Evolutionary conservation across 768 basidiomycete species (phyloP), one percentile per base, ranked within the genome.

Genomic region (Mycena polygramma): DNA sequence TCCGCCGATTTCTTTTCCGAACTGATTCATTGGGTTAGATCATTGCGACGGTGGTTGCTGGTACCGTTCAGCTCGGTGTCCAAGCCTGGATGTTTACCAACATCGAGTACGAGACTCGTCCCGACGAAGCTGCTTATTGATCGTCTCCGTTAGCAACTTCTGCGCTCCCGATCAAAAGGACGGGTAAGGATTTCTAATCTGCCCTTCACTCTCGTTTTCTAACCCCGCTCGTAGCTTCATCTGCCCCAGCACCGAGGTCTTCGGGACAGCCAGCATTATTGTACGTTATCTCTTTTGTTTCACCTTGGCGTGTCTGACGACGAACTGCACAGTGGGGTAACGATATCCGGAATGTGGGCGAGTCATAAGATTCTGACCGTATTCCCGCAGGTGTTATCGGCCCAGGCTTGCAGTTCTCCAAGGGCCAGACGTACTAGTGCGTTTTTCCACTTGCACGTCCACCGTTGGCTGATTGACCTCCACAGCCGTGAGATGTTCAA

Each of bases 71-170:
- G 69, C 83, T 92, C 7, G 89, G 85, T 17, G 90, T 92, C 19
- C 91, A 92, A 74, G 78, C 82, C 8, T 81, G 89, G 90, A 91
- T 91, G 89, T 91, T 91, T 73, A 81, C 82, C 19, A 84, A 88
- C 67, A 87, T 91, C 39, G 59, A 74, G 77, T 78, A 68, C 45
- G 80, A 72, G 43, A 63, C 52, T 48, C 22, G 26, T 61, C 43
- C 57, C 53, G 57, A 63, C 66, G 61, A 14, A 51, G 15, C 39
- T 54, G 57, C 24, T 43, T 54, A 45, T 48, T 57, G 30, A 45
- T 65, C 22, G 53, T 30, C 30, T 30, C n/a, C 48, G 30, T 20
- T n/a, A 85, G 86, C 14, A 83, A 84, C 46, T 86, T 91, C 71
- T 91, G 90, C 57, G 53, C 74, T 7, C 70, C 74, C 15, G 43